Conservation (phyloP, 2,329 filamentous ascomycete genomes). For the Aureobasidium leucospermi region DNA sequence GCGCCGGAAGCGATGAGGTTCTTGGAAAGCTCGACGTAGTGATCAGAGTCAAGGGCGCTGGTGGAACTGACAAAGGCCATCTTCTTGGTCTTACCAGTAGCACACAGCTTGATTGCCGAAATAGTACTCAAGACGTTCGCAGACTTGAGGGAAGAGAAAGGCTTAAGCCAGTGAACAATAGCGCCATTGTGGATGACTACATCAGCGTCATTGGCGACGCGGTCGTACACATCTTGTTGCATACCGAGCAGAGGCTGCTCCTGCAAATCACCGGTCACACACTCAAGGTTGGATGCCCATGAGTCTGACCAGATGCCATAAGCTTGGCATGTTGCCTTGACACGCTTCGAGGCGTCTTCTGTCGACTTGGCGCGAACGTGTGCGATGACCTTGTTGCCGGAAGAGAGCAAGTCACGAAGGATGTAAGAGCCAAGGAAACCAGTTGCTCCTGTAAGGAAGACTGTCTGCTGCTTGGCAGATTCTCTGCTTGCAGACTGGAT, state of each 20-base stretch:
- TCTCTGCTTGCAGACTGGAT: conserved; percentile 22
- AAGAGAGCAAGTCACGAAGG: conserved; percentile 60
- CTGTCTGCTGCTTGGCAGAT: conserved; percentile 41
- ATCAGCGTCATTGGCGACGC: conserved; percentile 59
- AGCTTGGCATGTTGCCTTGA: conserved; percentile 60
- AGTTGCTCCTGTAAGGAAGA: conserved; percentile 83
- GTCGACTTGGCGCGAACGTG: conserved; percentile 65
- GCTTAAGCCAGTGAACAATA: conserved; percentile 69
- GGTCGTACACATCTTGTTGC: conserved; percentile 57
- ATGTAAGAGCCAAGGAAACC: conserved; percentile 84
- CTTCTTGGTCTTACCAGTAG: conserved; percentile 67
- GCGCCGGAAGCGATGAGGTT: conserved; percentile 54
- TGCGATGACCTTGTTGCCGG: conserved; percentile 56
- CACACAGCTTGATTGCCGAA: conserved; percentile 67
- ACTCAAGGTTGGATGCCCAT: conserved; percentile 59
- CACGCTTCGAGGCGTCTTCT: conserved; percentile 54
- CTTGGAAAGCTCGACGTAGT: conserved; percentile 70
- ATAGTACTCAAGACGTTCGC: conserved; percentile 79
- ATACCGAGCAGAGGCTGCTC: conserved; percentile 66
- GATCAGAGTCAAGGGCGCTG: conserved; percentile 69
- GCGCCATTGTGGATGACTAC: conserved; percentile 73
- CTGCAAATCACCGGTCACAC: conserved; percentile 64
- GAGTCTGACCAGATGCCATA: conserved; percentile 72
- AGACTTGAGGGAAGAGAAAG: conserved; percentile 62
- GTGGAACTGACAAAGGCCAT: conserved; percentile 81